Conservation (phyloP, 2,329 filamentous ascomycete genomes). For the Leptosphaerulina australis region DNA sequence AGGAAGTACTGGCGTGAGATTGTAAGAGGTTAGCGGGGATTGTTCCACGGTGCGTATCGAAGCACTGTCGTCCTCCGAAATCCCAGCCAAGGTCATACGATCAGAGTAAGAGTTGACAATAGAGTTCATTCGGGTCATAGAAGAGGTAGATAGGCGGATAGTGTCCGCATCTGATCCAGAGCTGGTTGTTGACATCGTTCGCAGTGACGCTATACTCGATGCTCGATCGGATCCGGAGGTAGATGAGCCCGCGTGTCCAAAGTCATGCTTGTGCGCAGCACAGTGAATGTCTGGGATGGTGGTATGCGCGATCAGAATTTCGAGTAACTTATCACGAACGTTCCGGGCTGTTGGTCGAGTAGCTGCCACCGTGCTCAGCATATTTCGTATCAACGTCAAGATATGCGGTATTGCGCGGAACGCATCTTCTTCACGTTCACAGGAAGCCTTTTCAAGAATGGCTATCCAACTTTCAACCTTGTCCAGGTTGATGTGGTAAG, state of each 20-base stretch:
- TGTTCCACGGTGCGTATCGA: slow-evolving; percentile 37
- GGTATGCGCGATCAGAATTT: slow-evolving; percentile 40
- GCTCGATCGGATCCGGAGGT: slow-evolving; percentile 36
- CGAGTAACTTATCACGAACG: slow-evolving; percentile 49
- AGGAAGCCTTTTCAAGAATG: slow-evolving; percentile 64
- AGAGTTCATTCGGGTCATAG: slow-evolving; percentile 35
- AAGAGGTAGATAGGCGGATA: slow-evolving; percentile 34
- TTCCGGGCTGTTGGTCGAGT: slow-evolving; percentile 51
- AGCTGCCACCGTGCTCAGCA: slow-evolving; percentile 51
- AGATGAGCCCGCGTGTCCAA: slow-evolving; percentile 31
- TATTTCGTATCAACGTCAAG: slow-evolving; percentile 49
- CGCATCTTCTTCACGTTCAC: slow-evolving; percentile 43
- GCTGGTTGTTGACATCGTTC: slow-evolving; percentile 39
- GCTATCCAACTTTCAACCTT: slow-evolving; percentile 74
- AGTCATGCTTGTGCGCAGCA: slow-evolving; percentile 41
- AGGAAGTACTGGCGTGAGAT: slow-evolving; percentile 23
- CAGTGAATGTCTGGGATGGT: slow-evolving; percentile 46
- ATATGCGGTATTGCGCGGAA: slow-evolving; percentile 52
- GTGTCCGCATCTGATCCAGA: slow-evolving; percentile 40
- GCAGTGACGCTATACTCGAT: slow-evolving; percentile 37
- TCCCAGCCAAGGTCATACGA: slow-evolving; percentile 36
- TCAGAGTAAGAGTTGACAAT: slow-evolving; percentile 42
- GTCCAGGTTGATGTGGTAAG: slow-evolving; percentile 72
- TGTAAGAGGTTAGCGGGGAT: slow-evolving; percentile 24
- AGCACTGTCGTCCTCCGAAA: slow-evolving; percentile 39